Percentiles rank a stretch among this genome's conserved stretches.
Evolutionary conservation across 306 rosid genomes (phyloP).

Genomic region (Betula pendula): DNA sequence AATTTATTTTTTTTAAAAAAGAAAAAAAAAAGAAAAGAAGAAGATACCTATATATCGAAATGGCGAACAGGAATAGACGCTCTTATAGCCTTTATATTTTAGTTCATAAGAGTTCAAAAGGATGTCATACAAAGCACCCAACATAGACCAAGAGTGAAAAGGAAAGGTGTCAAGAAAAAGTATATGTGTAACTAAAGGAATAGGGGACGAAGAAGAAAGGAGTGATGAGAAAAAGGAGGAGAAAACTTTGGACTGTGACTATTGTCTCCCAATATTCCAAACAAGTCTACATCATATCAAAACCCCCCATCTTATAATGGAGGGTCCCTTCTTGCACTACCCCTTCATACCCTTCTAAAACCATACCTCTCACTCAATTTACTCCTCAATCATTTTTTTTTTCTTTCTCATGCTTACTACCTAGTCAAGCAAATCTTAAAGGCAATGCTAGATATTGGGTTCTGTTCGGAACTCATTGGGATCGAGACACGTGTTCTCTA

Average conservation of each 20-base stretch:
- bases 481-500: too few species aligned
- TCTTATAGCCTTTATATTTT: not conserved
- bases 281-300: constrained; percentile 65
- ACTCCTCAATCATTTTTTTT: too few species aligned
- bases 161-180: constrained; percentile 63
- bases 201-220: constrained; percentile 33
- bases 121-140: constrained; percentile 36
- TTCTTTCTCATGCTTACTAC: too few species aligned
- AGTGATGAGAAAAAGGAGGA: constrained; percentile 38
- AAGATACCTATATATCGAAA: constrained; percentile 8
- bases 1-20: too few species aligned
- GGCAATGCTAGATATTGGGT: not conserved
- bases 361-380: not conserved
- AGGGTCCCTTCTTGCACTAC: constrained; percentile 54
- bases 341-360: constrained; percentile 18
- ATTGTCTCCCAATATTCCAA: constrained; percentile 85
- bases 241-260: constrained; percentile 61
- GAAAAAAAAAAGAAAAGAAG: not conserved
- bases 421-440: not conserved
- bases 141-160: constrained; percentile 39
- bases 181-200: constrained; percentile 46
- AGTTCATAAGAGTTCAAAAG: constrained; percentile 10
- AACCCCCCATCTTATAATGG: constrained; percentile 42
- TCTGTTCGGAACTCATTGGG: too few species aligned
- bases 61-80: constrained; percentile 14